These are phyloP conservation scores for Hyphopichia pseudoburtonii DNA, from an alignment of 1,139 yeast species.

Conservation along the genomic window DNA sequence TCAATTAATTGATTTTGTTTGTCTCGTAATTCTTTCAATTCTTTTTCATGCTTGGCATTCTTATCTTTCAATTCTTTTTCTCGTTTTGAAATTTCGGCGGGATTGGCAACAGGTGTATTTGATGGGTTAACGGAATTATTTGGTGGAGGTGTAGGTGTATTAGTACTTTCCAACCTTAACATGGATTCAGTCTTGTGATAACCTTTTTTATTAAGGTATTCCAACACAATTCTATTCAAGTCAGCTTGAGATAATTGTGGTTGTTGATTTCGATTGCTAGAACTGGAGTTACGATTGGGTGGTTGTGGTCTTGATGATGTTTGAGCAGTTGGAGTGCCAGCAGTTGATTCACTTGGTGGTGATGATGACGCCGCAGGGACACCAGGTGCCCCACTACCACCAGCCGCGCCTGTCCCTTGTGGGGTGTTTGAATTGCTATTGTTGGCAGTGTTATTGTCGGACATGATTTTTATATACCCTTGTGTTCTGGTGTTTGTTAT, in stretches of 20 bases:
- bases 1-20: conserved; percentile 34
- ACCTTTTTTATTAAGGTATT: conserved; percentile 90
- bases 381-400: neutral
- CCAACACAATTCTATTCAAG: conserved; percentile 84
- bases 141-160: conserved; percentile 57
- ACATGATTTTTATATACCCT: too few species aligned
- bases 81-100: conserved; percentile 29
- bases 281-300: too few species aligned
- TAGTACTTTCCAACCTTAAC: conserved; percentile 83
- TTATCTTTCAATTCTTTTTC: conserved; percentile 31
- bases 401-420: neutral
- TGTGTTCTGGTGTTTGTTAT: too few species aligned
- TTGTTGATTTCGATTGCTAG: conserved; percentile 23
- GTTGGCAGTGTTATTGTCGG: neutral
- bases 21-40: conserved; percentile 44
- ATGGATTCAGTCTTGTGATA: conserved; percentile 92
- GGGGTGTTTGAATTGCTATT: neutral
- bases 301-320: neutral
- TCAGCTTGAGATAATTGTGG: conserved; percentile 66
- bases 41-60: conserved; percentile 30
- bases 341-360: neutral
- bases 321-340: neutral
- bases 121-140: conserved; percentile 50
- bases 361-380: neutral
- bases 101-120: conserved; percentile 41